Percentiles rank a stretch among this genome's conserved stretches.
phyloP scores from a whole-genome alignment of 73 alveolate genomes.

The Uronychia setigera region DNA sequence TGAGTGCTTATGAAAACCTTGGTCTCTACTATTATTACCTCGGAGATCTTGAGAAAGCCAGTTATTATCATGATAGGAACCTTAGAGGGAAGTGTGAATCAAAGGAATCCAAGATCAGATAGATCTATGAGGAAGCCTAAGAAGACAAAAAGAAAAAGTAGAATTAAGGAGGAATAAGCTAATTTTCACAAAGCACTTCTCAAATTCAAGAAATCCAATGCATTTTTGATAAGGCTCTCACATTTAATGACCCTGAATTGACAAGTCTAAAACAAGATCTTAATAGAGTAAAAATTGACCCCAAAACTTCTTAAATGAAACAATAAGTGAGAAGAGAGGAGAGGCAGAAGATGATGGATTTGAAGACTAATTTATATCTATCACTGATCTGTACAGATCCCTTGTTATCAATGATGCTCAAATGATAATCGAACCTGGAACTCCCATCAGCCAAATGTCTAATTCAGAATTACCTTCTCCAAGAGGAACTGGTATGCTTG shows the following conservation, averaged over 20 bases:
- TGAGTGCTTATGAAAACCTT: constrained; percentile 53
- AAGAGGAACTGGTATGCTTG: neutral
- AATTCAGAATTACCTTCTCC: constrained; percentile 15
- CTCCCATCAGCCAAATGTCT: constrained; percentile 8
- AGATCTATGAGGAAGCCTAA: constrained; percentile 26
- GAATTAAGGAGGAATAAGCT: neutral
- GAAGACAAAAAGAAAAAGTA: neutral
- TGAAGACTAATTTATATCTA: neutral
- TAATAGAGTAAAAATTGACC: too few species aligned
- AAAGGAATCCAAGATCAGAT: constrained; percentile 40
- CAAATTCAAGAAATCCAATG: neutral
- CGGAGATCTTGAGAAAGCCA: constrained; percentile 52
- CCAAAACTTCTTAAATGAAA: too few species aligned
- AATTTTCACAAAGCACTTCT: neutral
- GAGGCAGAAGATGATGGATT: constrained; percentile 9
- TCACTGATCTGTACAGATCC: neutral
- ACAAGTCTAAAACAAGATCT: neutral
- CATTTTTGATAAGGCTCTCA: neutral
- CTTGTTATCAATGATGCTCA: neutral
- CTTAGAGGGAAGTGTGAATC: constrained; percentile 47
- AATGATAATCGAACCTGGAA: neutral
- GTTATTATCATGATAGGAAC: constrained; percentile 41
- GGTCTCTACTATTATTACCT: constrained; percentile 47
- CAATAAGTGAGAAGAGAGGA: neutral
- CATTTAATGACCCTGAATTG: neutral